Base-by-base conservation (phyloP, 2,329 filamentous ascomycete species). In the Claviceps sp. region DNA sequence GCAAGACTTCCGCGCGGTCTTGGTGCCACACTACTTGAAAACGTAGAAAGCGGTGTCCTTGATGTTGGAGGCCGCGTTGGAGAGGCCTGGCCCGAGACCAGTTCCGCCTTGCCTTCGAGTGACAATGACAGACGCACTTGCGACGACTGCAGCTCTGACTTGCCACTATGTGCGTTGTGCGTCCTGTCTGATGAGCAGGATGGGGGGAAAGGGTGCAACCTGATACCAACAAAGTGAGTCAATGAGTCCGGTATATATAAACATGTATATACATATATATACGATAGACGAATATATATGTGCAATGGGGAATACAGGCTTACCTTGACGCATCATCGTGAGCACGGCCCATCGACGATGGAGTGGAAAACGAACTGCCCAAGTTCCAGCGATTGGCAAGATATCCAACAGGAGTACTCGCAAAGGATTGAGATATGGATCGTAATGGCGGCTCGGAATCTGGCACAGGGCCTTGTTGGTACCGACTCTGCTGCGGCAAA, bases 21-120 rank as follows among this genome's bases (percentile, higher is more conserved):
- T 40, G 75, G 66, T 17, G 71, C 69, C 20, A 72, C 70, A 17
- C 78, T 67, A 14, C 69, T 70, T 37, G 76, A 52, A 65, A 73
- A 57, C 63, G 70, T 60, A 70, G 74, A 54, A 3, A 34, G 45
- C 66, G 74, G 53, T 70, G 75, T 58, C 71, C 59, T 70, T 68
- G 59, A 76, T 48, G 61, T 61, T 73, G 53, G 75, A 79, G 63
- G 50, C 61, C 61, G 49, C 81, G 83, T 58, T 52, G 86, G 85
- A 2, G 84, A 85, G 34, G 77, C 74, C 56, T 84, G 80, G 55
- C 83, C 77, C 51, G 84, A 80, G 22, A 90, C 80, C 49, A 96
- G 75, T 60, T 91, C 85, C n/a, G 91, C 91, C 62, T 90, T 91
- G 58, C 91, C 91, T 62, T 96, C 88, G 36, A 90, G 77, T 17